Evolutionary conservation across 441 rosid species (phyloP).

Genomic region (Corymbia calophylla): DNA sequence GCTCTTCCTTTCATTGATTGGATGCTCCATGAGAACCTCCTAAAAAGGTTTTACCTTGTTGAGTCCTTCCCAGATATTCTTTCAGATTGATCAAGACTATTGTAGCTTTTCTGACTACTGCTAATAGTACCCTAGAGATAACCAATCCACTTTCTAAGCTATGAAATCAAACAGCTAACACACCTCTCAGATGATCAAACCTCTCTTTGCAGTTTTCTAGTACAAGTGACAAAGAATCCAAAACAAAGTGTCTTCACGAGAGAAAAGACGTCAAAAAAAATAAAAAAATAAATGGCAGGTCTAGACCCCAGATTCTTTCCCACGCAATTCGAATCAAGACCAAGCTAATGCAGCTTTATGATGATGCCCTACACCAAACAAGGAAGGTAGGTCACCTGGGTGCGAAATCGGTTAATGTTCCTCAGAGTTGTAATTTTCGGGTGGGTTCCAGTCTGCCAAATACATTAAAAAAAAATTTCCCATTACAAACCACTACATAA

Average conservation of each 20-base stretch:
- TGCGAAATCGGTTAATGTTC: constrained; percentile 77
- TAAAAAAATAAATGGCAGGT: fast-evolving
- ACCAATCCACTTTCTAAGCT: not conserved
- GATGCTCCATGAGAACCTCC: not conserved
- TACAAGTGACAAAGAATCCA: not conserved
- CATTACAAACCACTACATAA: not conserved
- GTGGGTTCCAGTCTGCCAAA: constrained; percentile 83
- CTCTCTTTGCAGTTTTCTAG: not conserved
- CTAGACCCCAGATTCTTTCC: not conserved
- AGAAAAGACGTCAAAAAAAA: not conserved
- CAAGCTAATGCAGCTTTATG: not conserved
- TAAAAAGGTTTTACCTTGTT: not conserved
- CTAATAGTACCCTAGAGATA: not conserved
- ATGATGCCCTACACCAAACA: not conserved
- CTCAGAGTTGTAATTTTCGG: constrained; percentile 84
- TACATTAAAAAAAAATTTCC: not conserved
- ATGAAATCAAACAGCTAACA: not conserved
- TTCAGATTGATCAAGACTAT: not conserved
- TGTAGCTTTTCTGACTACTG: not conserved
- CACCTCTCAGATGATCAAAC: not conserved
- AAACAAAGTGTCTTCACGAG: not conserved
- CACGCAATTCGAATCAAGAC: not conserved
- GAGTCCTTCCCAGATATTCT: not conserved
- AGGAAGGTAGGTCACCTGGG: constrained; percentile 46
- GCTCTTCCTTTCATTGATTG: not conserved